A percentile compares a stretch with the other conserved stretches of the same genome.
Conservation (phyloP, 1,139 yeast genomes). For the Protomyces lactucae-debilis region DNA sequence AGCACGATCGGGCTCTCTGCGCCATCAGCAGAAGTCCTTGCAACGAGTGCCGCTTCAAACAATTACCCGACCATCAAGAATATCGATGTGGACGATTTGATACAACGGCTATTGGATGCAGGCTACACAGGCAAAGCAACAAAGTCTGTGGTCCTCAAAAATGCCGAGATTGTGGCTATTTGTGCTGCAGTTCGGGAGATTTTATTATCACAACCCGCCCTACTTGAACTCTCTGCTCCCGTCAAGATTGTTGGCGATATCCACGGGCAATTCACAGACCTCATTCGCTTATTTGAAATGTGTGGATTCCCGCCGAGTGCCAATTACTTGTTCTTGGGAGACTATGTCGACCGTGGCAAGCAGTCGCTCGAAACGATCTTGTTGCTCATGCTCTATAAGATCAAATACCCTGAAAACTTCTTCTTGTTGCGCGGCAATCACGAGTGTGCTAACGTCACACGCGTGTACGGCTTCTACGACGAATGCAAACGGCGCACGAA, state of each 20-base stretch:
- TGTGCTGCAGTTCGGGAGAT: conserved; percentile 86
- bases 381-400: conserved; percentile 79
- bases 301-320: conserved; percentile 98
- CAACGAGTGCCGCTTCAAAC: conserved; percentile 10
- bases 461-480: conserved; percentile 90
- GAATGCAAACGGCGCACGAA: conserved; percentile 93
- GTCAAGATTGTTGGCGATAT: conserved; percentile 97
- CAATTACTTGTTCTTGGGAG: conserved; percentile 86
- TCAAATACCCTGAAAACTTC: conserved; percentile 93
- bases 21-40: conserved; percentile 14
- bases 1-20: conserved; percentile 25
- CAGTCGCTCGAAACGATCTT: conserved; percentile 88
- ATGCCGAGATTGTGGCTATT: conserved; percentile 75
- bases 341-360: conserved; percentile 94
- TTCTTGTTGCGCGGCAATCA: conserved; percentile 90
- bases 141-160: conserved; percentile 79
- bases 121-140: conserved; percentile 94
- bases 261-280: conserved; percentile 92
- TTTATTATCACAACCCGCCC: conserved; percentile 79
- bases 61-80: conserved; percentile 20
- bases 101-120: conserved; percentile 84
- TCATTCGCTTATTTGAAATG: conserved; percentile 83
- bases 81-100: conserved; percentile 69
- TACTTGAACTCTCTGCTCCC: conserved; percentile 86
- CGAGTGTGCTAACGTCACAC: conserved; percentile 91